These are phyloP conservation scores for Aspergillus sp. DNA, from an alignment of 2,329 filamentous ascomycete species.

Conservation along the genomic window DNA sequence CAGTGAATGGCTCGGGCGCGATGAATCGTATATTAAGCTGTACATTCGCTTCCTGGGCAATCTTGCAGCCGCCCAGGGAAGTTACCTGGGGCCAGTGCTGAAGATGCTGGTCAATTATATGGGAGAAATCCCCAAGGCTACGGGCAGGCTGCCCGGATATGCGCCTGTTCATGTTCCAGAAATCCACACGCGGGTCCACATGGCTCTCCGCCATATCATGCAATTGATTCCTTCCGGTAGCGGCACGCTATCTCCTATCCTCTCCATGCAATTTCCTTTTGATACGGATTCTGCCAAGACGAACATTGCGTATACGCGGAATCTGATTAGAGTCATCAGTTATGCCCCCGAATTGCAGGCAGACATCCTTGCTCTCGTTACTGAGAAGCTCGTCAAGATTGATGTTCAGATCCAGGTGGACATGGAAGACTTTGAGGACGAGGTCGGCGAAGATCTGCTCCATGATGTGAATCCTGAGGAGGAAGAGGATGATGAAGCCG, in stretches of 20 bases:
- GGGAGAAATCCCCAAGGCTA: slow-evolving; percentile 53
- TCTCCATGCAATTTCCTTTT: slow-evolving; percentile 68
- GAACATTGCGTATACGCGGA: slow-evolving; percentile 85
- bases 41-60: slow-evolving; percentile 55
- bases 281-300: slow-evolving; percentile 69
- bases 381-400: slow-evolving; percentile 83
- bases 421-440: slow-evolving; percentile 87
- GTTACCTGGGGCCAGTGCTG: slow-evolving; percentile 69
- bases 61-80: slow-evolving; percentile 76
- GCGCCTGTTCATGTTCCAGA: slow-evolving; percentile 56
- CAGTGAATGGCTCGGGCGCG: slow-evolving; percentile 58
- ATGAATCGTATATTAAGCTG: slow-evolving; percentile 54
- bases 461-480: slow-evolving; percentile 45
- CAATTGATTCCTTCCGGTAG: slow-evolving; percentile 76
- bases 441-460: slow-evolving; percentile 65
- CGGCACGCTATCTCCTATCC: slow-evolving; percentile 61
- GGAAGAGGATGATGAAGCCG: slow-evolving; percentile 58
- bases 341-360: slow-evolving; percentile 75
- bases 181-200: slow-evolving; percentile 71
- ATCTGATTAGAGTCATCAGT: slow-evolving; percentile 70
- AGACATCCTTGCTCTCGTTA: slow-evolving; percentile 77
- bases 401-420: slow-evolving; percentile 95
- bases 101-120: slow-evolving; percentile 79
- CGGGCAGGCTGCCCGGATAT: slow-evolving; percentile 51
- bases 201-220: slow-evolving; percentile 69